phyloP scores from a whole-genome alignment of 2,329 filamentous ascomycete genomes.

The Colletotrichum sp. region DNA sequence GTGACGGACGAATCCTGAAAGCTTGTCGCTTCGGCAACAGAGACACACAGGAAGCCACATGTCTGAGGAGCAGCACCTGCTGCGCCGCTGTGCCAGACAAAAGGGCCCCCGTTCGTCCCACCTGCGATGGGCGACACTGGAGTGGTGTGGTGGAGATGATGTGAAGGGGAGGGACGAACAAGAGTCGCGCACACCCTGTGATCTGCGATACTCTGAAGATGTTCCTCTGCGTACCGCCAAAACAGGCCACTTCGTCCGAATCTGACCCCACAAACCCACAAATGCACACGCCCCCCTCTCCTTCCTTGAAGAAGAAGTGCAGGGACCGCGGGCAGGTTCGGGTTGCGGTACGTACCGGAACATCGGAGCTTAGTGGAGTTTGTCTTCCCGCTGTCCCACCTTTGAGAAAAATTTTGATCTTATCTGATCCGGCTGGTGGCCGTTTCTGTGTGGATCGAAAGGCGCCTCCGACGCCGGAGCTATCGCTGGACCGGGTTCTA shows the following conservation, averaged over 20 bases:
- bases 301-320: background rate
- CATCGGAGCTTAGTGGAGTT: background rate
- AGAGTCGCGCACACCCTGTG: background rate
- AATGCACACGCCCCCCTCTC: background rate
- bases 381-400: background rate
- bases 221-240: background rate
- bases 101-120: background rate
- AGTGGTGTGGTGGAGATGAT: background rate
- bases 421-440: slow-evolving; percentile 9
- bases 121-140: background rate
- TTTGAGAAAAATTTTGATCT: slow-evolving; percentile 5
- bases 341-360: background rate
- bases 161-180: background rate
- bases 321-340: background rate
- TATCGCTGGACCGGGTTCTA: background rate
- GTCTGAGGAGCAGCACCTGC: background rate
- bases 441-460: background rate
- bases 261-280: background rate
- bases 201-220: background rate
- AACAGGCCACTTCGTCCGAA: slow-evolving; percentile 9
- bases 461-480: background rate
- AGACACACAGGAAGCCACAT: background rate
- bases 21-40: background rate
- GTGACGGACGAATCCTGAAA: background rate
- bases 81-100: background rate